phyloP scores from a whole-genome alignment of 1,139 yeast species.

The Suhomyces bokatorum region DNA sequence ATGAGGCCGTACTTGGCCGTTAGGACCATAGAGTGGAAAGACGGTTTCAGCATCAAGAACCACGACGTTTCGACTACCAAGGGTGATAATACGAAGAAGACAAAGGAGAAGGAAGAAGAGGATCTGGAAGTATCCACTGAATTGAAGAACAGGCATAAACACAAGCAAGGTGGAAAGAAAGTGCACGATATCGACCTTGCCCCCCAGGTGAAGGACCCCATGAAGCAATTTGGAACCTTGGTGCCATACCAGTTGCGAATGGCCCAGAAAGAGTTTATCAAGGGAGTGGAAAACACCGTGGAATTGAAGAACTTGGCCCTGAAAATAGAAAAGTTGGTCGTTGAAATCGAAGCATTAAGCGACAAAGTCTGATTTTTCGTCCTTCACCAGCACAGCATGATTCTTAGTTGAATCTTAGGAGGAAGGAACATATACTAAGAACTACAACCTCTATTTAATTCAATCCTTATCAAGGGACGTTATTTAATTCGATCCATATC shows the following conservation, averaged over 20 bases:
- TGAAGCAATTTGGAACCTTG: constrained; percentile 51
- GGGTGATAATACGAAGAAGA: not conserved
- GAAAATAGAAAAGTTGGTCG: constrained; percentile 18
- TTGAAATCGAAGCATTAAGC: constrained; percentile 6
- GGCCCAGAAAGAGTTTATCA: constrained; percentile 40
- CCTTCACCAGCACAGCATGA: not conserved
- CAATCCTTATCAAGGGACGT: too few species aligned
- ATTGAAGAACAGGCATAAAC: constrained; percentile 1
- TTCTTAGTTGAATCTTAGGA: too few species aligned
- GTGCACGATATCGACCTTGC: not conserved
- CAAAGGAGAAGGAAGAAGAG: not conserved
- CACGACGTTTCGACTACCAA: constrained; percentile 2
- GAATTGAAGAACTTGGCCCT: constrained; percentile 28
- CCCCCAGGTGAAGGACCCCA: constrained; percentile 33
- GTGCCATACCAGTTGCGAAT: constrained; percentile 44
- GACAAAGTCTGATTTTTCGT: too few species aligned
- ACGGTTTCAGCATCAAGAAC: not conserved
- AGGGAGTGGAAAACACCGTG: constrained; percentile 31
- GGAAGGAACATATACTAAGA: too few species aligned
- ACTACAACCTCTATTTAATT: too few species aligned
- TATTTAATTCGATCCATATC: too few species aligned
- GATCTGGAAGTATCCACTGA: not conserved
- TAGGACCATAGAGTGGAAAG: constrained; percentile 1
- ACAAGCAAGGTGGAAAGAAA: constrained; percentile 2
- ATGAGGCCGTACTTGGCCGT: constrained; percentile 30